Evolutionary conservation across 129 eudicot genomes (phyloP).

Genomic region (carrot (Daucus carota)): DH1_v3.0 NC_030385.2:34625001-34625500

Average conservation of each 20-base stretch:
- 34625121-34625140: conserved; percentile 63
- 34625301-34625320: background rate
- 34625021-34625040: conserved; percentile 96
- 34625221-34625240: background rate
- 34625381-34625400: background rate
- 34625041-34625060: conserved; percentile 98
- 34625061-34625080: conserved; percentile 98
- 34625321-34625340: background rate
- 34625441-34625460: background rate
- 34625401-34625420: background rate
- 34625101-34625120: conserved; percentile 99
- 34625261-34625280: conserved; percentile 1
- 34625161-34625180: background rate
- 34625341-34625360: background rate
- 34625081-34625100: conserved; percentile 87
- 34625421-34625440: background rate
- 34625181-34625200: background rate
- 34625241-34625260: background rate
- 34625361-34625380: background rate
- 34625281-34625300: background rate
- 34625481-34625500: background rate
- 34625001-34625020: conserved; percentile 58
- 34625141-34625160: background rate
- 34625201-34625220: background rate
- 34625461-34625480: background rate